phyloP scores from a whole-genome alignment of 2,329 filamentous ascomycete species.

The Periglandula ipomoeae region DNA sequence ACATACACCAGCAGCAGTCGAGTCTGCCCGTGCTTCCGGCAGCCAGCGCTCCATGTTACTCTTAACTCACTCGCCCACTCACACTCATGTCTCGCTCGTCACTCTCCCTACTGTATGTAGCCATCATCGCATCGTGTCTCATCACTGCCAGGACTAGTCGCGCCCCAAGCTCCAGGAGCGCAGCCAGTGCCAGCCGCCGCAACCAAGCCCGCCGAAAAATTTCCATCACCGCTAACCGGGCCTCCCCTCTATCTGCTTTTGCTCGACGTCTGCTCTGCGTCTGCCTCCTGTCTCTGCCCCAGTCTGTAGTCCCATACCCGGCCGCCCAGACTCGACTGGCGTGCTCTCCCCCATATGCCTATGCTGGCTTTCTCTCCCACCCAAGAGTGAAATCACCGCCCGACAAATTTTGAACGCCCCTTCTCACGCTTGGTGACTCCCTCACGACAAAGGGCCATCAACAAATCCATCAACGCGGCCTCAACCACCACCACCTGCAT shows the following conservation, averaged over 20 bases:
- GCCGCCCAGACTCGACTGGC: not conserved
- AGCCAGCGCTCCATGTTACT: too few species aligned
- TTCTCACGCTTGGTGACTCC: slow-evolving; percentile 18
- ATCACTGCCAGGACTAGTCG: not conserved
- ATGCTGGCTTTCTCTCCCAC: not conserved
- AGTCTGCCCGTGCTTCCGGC: too few species aligned
- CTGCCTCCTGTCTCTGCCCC: too few species aligned
- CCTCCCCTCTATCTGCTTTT: slow-evolving; percentile 3
- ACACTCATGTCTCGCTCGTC: too few species aligned
- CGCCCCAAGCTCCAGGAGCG: not conserved
- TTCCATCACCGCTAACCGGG: slow-evolving; percentile 6
- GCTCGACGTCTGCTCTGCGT: too few species aligned
- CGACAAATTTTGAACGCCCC: slow-evolving; percentile 24
- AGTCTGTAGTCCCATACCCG: not conserved
- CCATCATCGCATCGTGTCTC: too few species aligned
- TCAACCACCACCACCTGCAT: slow-evolving; percentile 21
- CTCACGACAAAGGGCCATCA: slow-evolving; percentile 15
- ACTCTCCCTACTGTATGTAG: too few species aligned
- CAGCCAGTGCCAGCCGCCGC: not conserved
- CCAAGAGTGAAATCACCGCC: slow-evolving; percentile 11
- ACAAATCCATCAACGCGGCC: slow-evolving; percentile 23
- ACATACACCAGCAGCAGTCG: too few species aligned
- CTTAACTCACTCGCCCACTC: too few species aligned
- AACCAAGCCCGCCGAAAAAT: slow-evolving; percentile 3
- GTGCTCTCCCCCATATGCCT: slow-evolving; percentile 7